Evolutionary conservation across 2,329 filamentous ascomycete genomes (phyloP), one percentile per base, ranked within the genome.

Genomic region (Curvularia lunata): DNA sequence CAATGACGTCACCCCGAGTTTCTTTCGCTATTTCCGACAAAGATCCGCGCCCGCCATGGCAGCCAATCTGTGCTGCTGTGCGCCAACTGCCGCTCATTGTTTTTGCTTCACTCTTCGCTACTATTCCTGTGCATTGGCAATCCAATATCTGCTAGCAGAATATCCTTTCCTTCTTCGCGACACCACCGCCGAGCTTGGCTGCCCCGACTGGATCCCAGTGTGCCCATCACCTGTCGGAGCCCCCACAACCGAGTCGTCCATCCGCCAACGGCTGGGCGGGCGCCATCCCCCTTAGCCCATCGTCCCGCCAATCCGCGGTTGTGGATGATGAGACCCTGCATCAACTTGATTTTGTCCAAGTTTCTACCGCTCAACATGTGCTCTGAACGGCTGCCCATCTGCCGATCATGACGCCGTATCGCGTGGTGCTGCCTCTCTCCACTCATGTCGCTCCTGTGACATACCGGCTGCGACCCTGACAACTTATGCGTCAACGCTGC

Each of bases 361-460:
- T 65, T 65, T 67, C 59, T 64, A 55, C 61, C 58, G 64, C 50
- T 68, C 60, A 42, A 42, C 52, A 61, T 55, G 28, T 61, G 55
- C 67, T 55, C 27, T 38, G 54, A 54, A 19, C 16, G 55, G 66
- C 51, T 40, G 56, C 41, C 28, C 34, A 18, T 51, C 27, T 63
- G 69, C 57, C 64, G 69, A 72, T 72, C 70, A 71, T 72, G 66
- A 72, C 70, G 70, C 65, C 68, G 68, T 54, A 72, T 52, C 57
- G 50, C 51, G 54, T 50, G 49, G 47, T 28, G 50, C 16, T 51
- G 21, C 56, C 38, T 46, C 21, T 23, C 38, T 58, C 52, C 41
- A 58, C 52, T 53, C 54, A 49, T 27, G 45, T 58, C 50, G 45
- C 49, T 56, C 25, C 34, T 40, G 46, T 50, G 56, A 56, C 25